Evolutionary conservation across 192 early-diverging fungal species (phyloP).

Genomic region (Physocladia obscura): DNA sequence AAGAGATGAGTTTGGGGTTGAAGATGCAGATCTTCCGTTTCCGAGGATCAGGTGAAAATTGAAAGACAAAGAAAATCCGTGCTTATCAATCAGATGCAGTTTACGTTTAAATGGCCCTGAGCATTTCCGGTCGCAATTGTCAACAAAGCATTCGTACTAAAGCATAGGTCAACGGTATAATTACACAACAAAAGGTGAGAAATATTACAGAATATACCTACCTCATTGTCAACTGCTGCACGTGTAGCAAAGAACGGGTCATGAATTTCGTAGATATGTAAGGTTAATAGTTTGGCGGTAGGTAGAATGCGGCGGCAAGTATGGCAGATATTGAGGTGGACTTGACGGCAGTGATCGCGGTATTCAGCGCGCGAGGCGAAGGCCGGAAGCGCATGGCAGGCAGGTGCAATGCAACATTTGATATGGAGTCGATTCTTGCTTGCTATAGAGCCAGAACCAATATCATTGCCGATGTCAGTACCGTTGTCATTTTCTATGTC

Average conservation of each 20-base stretch:
- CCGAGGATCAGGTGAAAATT: constrained; percentile 26
- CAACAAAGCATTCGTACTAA: constrained; percentile 35
- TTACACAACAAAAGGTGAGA: background rate
- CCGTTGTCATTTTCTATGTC: background rate
- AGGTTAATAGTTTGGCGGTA: background rate
- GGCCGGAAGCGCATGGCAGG: background rate
- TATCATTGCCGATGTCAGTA: background rate
- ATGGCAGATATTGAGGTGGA: constrained; percentile 5
- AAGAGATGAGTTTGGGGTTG: no score
- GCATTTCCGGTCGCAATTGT: constrained; percentile 15
- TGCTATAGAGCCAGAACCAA: background rate
- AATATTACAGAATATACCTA: background rate
- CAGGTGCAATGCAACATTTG: background rate
- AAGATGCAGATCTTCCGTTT: constrained; percentile 1
- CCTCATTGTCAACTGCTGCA: background rate
- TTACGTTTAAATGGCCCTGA: constrained; percentile 30
- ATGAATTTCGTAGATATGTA: constrained; percentile 24
- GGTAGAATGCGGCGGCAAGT: constrained; percentile 16
- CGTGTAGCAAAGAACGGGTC: constrained; percentile 20
- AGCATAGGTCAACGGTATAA: background rate
- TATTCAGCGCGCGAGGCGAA: constrained; percentile 14
- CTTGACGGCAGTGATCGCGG: constrained; percentile 1
- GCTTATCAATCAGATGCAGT: constrained; percentile 24
- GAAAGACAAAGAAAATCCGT: constrained; percentile 16
- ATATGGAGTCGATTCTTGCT: background rate